Evolutionary conservation across 768 basidiomycete species (phyloP).

Genomic region (Lentinula aciculospora): DNA sequence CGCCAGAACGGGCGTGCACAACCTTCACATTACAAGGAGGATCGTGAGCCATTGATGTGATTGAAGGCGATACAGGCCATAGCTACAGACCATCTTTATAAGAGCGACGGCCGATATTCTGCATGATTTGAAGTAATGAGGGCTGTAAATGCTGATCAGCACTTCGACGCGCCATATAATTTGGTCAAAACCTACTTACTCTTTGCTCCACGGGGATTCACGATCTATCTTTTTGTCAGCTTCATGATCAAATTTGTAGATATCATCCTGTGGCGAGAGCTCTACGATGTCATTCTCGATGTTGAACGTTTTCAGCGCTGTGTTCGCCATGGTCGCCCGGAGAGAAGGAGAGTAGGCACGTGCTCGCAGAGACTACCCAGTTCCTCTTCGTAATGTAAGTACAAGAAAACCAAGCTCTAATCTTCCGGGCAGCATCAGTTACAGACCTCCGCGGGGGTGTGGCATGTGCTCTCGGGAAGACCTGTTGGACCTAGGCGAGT

Average conservation of each 20-base stretch:
- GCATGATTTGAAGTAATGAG: constrained; percentile 81
- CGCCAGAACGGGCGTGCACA: constrained; percentile 96
- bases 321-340: constrained; percentile 14
- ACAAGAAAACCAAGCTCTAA: too few species aligned
- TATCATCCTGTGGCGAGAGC: constrained; percentile 71
- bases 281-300: constrained; percentile 67
- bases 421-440: too few species aligned
- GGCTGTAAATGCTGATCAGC: constrained; percentile 33
- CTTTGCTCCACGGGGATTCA: constrained; percentile 79
- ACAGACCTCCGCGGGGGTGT: too few species aligned
- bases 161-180: background rate
- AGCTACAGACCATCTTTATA: constrained; percentile 77
- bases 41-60: background rate
- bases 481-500: too few species aligned
- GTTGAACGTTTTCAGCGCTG: constrained; percentile 69
- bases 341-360: background rate
- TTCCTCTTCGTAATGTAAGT: too few species aligned
- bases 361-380: too few species aligned
- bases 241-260: constrained; percentile 69
- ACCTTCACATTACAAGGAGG: constrained; percentile 50
- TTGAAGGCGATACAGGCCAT: background rate
- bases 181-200: constrained; percentile 46
- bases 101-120: constrained; percentile 94
- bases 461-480: too few species aligned
- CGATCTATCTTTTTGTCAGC: constrained; percentile 62